Evolutionary conservation across 2,329 filamentous ascomycete genomes (phyloP), one percentile per base, ranked within the genome.

Genomic region (Immersiporthe knoxdaviesiana): DNA sequence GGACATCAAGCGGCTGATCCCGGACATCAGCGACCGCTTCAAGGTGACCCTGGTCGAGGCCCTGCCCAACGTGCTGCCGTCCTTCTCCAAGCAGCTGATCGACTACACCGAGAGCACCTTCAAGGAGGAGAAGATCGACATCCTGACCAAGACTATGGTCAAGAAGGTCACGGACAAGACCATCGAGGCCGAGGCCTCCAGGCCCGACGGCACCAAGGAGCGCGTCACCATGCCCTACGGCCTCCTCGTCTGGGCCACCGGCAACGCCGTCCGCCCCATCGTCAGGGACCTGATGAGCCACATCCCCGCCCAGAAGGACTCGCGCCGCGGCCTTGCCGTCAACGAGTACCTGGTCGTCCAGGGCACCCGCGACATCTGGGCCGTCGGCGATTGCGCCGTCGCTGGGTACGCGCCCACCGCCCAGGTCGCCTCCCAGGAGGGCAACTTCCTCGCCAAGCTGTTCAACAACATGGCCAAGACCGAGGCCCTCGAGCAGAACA

Each of bases 401-500:
- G 96, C 96, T 74, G 97, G 97, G 80, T 99, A 99, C 79, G 96
- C 96, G 39, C 96, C 96, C 47, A 99, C 96, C 11, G 96, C 96
- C 39, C 96, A 99, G 85, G 96, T 99, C 61, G 96, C 96, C 68
- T 89, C 92, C 12, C 96, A 99, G 83, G 96, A 99, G 83, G 96
- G 96, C 78, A 90, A 89, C 77, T 99, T 98, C 89, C 88, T 99
- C 50, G 96, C 94, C 54, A 90, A 93, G 72, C 89, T 99, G 71
- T 97, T 99, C 87, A 99, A 99, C 87, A 97, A 96, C 81, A 97
- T 98, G 93, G 96, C 94, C 79, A 97, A 94, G 88, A 97, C 93
- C 2, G 91, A 97, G 77, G 84, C 86, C 64, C 89, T 97, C 72
- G 94, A 98, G 84, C 75, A 80, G 47, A 88, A 94, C 77, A 88